phyloP scores from a whole-genome alignment of 495 filamentous ascomycete genomes.

The Neurospora tetrasperma region DNA sequence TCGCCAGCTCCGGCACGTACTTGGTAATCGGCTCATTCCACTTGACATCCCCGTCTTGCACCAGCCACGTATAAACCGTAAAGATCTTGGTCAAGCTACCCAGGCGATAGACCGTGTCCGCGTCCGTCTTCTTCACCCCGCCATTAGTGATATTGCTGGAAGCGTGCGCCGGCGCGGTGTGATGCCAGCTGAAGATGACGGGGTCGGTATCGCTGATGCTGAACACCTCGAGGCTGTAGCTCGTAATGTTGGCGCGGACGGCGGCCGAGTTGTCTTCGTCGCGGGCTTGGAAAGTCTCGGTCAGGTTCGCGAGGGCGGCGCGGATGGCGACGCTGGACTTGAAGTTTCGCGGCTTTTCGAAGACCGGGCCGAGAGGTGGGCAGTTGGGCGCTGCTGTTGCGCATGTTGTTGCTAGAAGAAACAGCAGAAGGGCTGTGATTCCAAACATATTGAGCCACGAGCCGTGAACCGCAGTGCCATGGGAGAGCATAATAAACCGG shows the following conservation, averaged over 20 bases:
- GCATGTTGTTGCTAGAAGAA: conserved; percentile 4
- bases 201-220: conserved; percentile 28
- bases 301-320: conserved; percentile 29
- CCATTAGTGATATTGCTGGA: conserved; percentile 13
- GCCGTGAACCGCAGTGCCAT: neutral
- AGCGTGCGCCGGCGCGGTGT: conserved; percentile 31
- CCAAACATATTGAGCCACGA: neutral
- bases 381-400: conserved; percentile 27
- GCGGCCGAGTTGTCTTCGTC: conserved; percentile 24
- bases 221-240: conserved; percentile 44
- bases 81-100: conserved; percentile 42
- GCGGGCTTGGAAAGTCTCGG: conserved; percentile 22
- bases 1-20: conserved; percentile 45
- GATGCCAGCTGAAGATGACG: conserved; percentile 36
- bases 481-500: neutral
- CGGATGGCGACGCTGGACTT: conserved; percentile 23
- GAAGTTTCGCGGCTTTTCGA: conserved; percentile 33
- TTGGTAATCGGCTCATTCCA: conserved; percentile 40
- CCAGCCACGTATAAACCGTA: conserved; percentile 37
- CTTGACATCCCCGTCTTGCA: conserved; percentile 29
- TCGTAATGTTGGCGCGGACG: conserved; percentile 32
- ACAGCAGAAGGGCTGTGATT: neutral
- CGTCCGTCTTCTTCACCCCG: conserved; percentile 29
- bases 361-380: conserved; percentile 40
- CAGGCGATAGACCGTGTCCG: conserved; percentile 41